Evolutionary conservation across 2,329 filamentous ascomycete genomes (phyloP), one percentile per base, ranked within the genome.

Genomic region (Furcasterigmium sp.): DNA sequence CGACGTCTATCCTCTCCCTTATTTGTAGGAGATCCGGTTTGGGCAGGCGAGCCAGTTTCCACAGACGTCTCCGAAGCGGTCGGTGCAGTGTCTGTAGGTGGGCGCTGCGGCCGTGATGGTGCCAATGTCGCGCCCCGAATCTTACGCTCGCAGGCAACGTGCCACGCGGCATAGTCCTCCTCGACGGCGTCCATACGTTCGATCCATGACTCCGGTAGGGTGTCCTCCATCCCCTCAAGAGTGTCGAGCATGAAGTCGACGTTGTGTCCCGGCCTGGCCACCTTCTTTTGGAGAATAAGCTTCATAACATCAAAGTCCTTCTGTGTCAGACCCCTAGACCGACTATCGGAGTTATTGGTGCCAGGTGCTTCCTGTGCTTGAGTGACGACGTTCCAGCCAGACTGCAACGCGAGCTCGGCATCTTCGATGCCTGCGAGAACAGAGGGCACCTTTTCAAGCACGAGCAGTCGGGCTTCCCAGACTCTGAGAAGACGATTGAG

Each of bases 241-340:
- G 80, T 76, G 62, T 98, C 91, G 13, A 98, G 75, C 77, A 96
- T 89, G 40, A 75, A 79, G 60, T 98, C 93, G 48, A 97, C 72
- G 30, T 82, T 76, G 38, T 76, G 76, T 0, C 88, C 91, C 0
- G 90, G 75, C 28, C 74, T 74, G 13, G 78, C 71, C 26, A 96
- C 80, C 51, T 85, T 86, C 25, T 76, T 68, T 44, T 85, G 80
- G 25, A 97, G 68, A 8, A 81, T 72, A 3, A 62, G 59, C 48
- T 79, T 81, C 58, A 85, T 82, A n/a, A 77, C 63, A 3, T 73
- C 65, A 45, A 78, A 78, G 37, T 75, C 72, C 30, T 70, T 62
- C 29, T 62, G 63, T 4, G 69, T 64, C 19, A 50, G 36, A 11
- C 39, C 30, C n/a, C 28, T 38, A 8, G 46, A 41, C 21, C 74